Conservation (phyloP, 345 rosid species). For the Anastatica hierochuntica region DNA sequence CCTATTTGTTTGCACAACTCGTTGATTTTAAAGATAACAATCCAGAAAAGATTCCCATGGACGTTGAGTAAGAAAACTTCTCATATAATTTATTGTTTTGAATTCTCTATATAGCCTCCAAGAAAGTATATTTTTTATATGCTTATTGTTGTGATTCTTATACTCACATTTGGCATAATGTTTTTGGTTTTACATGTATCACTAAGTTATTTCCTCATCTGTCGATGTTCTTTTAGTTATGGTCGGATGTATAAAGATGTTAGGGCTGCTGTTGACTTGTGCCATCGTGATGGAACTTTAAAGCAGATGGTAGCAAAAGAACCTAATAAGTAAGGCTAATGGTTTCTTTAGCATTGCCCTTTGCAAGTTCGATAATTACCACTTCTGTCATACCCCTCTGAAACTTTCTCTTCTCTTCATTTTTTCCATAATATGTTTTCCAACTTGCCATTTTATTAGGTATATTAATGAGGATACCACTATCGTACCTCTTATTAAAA, state of each 20-base stretch:
- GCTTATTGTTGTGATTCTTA: too few species aligned
- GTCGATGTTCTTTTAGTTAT: constrained; percentile 39
- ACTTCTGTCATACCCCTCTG: background rate
- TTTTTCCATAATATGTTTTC: too few species aligned
- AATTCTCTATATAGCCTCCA: background rate
- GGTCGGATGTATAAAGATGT: constrained; percentile 82
- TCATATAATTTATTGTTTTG: background rate
- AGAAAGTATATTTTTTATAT: too few species aligned
- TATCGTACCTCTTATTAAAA: constrained; percentile 75
- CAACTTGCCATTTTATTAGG: constrained; percentile 43
- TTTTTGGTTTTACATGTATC: background rate
- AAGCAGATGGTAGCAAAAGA: constrained; percentile 95
- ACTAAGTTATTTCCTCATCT: background rate
- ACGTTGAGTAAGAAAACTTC: constrained; percentile 51
- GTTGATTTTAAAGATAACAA: constrained; percentile 80
- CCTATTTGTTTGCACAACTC: constrained; percentile 92
- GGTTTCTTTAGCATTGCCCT: background rate
- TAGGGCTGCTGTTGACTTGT: constrained; percentile 94
- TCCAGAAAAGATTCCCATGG: constrained; percentile 54
- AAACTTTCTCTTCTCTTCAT: background rate
- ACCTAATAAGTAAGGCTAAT: constrained; percentile 43
- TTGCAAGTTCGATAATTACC: background rate
- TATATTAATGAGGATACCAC: constrained; percentile 72
- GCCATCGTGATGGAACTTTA: constrained; percentile 96
- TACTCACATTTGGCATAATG: background rate